Conservation (phyloP, 805 yeast genomes). For the Metschnikowia lunata region DNA sequence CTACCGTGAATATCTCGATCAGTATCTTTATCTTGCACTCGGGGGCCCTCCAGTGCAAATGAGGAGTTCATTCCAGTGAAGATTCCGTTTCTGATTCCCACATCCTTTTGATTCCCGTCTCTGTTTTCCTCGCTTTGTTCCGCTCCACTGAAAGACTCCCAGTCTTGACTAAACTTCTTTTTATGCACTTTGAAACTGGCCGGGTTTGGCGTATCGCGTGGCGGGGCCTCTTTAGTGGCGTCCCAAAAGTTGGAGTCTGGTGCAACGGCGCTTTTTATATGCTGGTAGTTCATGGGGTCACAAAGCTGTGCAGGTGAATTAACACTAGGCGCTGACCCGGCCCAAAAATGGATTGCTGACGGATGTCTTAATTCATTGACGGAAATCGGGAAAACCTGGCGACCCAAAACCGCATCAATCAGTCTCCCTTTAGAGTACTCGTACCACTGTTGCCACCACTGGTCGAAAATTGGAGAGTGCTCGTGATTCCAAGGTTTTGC, state of each 20-base stretch:
- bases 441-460: conserved; percentile 41
- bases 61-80: not conserved
- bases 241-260: conserved; percentile 31
- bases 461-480: conserved; percentile 19
- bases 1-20: no score
- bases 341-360: not conserved
- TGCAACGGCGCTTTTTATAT: conserved; percentile 11
- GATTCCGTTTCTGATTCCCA: not conserved
- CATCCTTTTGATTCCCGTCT: not conserved
- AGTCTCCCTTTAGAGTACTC: conserved; percentile 25
- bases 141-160: conserved; percentile 22
- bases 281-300: conserved; percentile 30
- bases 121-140: not conserved
- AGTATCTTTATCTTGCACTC: no score
- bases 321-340: not conserved
- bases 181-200: conserved; percentile 15
- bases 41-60: no score
- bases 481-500: conserved; percentile 50
- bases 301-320: conserved; percentile 22
- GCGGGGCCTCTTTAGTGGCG: conserved; percentile 42
- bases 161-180: conserved; percentile 20
- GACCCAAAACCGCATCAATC: conserved; percentile 18
- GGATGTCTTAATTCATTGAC: conserved; percentile 4
- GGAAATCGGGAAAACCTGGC: conserved; percentile 1
- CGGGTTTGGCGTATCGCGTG: conserved; percentile 15